Conservation (phyloP, 371 early-diverging fungal genomes). For the Mortierella sp. region DNA sequence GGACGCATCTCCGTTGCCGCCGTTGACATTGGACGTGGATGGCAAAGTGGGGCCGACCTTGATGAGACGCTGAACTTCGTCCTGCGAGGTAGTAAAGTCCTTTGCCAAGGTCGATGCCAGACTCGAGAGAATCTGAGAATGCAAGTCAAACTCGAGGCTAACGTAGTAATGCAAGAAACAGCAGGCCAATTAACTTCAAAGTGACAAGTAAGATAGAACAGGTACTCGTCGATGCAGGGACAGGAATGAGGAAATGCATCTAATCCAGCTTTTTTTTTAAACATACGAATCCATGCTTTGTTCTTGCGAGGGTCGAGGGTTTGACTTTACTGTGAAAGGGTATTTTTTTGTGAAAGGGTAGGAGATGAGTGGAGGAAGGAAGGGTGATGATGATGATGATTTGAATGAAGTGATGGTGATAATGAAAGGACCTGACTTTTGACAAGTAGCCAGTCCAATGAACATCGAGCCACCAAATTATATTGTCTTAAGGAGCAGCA, state of each 20-base stretch:
- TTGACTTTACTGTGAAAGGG: neutral
- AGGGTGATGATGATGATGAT: neutral
- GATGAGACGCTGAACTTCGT: constrained; percentile 48
- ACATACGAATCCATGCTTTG: constrained; percentile 48
- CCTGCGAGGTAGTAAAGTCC: constrained; percentile 35
- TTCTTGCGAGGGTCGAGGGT: neutral
- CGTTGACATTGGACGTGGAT: constrained; percentile 2
- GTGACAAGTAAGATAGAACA: too few relatives aligned
- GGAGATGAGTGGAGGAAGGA: neutral
- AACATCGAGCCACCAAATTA: too few relatives aligned
- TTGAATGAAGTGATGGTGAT: constrained; percentile 5
- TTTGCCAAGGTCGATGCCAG: constrained; percentile 46
- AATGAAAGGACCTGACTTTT: neutral
- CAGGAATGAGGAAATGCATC: neutral
- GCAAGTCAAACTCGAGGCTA: constrained; percentile 52
- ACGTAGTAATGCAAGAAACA: neutral
- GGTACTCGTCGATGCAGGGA: neutral
- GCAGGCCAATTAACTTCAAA: neutral
- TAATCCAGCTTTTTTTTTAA: neutral
- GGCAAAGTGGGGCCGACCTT: constrained; percentile 26
- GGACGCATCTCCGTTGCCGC: neutral
- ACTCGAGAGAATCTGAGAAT: constrained; percentile 51
- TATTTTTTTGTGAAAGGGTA: neutral
- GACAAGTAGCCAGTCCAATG: too few relatives aligned
- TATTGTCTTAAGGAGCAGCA: too few relatives aligned